Evolutionary conservation across 352 stramenopile species (phyloP).

Genomic region (Phytopythium cucurbitacearum): DNA sequence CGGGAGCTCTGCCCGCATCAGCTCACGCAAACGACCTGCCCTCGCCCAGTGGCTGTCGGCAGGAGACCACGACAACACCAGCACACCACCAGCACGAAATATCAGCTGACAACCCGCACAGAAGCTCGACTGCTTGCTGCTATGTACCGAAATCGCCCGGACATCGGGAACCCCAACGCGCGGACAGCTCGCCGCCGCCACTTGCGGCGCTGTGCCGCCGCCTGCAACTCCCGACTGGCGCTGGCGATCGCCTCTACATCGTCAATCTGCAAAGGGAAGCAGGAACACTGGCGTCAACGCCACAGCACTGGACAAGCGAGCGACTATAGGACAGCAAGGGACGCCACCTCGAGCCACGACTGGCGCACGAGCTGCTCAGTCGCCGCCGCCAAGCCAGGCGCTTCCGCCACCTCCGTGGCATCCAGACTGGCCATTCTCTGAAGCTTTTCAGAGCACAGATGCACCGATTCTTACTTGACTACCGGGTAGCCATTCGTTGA

Average conservation of each 20-base stretch:
- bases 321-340: not conserved
- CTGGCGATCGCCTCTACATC: slow-evolving; percentile 22
- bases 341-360: slow-evolving; percentile 40
- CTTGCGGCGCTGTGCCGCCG: slow-evolving; percentile 19
- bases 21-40: slow-evolving; percentile 4
- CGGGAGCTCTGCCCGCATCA: too few relatives aligned
- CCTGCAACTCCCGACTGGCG: slow-evolving; percentile 16
- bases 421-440: not conserved
- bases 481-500: slow-evolving; percentile 2
- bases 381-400: slow-evolving; percentile 5
- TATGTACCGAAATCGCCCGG: slow-evolving; percentile 22
- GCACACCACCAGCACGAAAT: not conserved
- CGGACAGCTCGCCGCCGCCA: slow-evolving; percentile 19
- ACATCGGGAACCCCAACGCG: slow-evolving; percentile 18
- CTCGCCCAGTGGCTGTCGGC: slow-evolving; percentile 33
- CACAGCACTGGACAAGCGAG: slow-evolving; percentile 1
- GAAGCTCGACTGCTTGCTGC: too few relatives aligned
- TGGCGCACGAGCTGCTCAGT: slow-evolving; percentile 30
- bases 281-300: not conserved
- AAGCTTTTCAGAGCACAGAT: not conserved
- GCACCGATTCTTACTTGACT: slow-evolving; percentile 9
- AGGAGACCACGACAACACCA: not conserved
- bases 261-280: slow-evolving; percentile 20
- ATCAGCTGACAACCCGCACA: not conserved
- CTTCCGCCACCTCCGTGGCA: not conserved